Evolutionary conservation across 345 rosid species (phyloP).

Genomic region (Chamaenerion angustifolium): DNA sequence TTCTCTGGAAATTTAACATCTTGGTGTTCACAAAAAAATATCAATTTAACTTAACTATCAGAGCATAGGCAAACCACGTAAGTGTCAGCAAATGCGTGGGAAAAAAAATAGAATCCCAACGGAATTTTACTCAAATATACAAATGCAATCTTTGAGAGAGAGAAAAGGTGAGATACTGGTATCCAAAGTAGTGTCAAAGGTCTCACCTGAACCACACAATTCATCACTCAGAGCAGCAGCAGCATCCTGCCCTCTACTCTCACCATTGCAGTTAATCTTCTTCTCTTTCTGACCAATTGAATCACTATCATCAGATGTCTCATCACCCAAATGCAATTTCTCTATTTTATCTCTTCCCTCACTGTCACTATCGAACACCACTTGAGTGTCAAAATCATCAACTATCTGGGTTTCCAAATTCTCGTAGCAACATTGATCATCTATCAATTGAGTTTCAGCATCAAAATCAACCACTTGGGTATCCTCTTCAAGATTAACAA

Average conservation of each 20-base stretch:
- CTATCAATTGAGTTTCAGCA: conserved; percentile 6
- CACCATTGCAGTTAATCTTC: conserved; percentile 7
- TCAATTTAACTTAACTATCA: too few relatives aligned
- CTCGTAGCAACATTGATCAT: conserved; percentile 1
- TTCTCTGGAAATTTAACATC: too few relatives aligned
- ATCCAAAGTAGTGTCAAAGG: background rate
- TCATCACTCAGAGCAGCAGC: conserved; percentile 13
- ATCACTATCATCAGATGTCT: conserved; percentile 19
- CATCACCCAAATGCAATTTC: conserved; percentile 23
- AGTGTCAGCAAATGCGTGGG: background rate
- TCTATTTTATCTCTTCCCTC: conserved; percentile 36
- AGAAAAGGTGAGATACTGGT: background rate
- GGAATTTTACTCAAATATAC: background rate
- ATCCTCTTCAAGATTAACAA: conserved; percentile 4
- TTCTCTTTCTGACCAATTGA: conserved; percentile 10
- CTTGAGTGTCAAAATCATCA: conserved; percentile 12
- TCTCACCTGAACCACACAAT: conserved; percentile 25
- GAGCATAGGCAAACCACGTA: too few relatives aligned
- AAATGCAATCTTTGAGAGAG: too few relatives aligned
- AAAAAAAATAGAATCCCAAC: too few relatives aligned
- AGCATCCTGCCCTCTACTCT: conserved; percentile 10
- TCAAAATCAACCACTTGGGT: conserved; percentile 9
- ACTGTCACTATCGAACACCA: conserved; percentile 21
- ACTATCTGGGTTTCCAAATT: conserved; percentile 5
- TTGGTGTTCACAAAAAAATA: too few relatives aligned